phyloP scores from a whole-genome alignment of 345 rosid species.

The Schrenkiella parvula region DNA sequence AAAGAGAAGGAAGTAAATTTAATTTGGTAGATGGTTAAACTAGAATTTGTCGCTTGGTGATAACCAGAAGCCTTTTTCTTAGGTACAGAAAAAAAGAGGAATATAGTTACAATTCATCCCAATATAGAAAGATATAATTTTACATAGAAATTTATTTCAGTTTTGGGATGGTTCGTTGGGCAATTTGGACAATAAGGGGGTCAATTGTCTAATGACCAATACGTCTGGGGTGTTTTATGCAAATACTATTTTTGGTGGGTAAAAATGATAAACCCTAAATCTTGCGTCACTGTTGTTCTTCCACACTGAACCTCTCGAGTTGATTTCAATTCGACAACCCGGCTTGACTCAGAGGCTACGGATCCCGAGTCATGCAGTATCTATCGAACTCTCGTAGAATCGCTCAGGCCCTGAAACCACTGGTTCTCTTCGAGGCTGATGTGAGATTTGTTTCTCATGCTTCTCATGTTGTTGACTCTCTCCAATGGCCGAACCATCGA shows the following conservation, averaged over 20 bases:
- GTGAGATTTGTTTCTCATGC: conserved; percentile 25
- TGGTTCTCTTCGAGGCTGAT: conserved; percentile 22
- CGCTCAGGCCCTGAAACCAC: conserved; percentile 36
- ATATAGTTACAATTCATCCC: not conserved
- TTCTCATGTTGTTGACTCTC: conserved; percentile 19
- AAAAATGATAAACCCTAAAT: conserved; percentile 3
- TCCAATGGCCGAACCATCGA: conserved; percentile 22
- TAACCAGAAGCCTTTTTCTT: not conserved
- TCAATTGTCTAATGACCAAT: not conserved
- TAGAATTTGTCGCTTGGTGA: not conserved
- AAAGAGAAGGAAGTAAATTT: not conserved
- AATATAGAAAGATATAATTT: not conserved
- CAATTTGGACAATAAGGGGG: not conserved
- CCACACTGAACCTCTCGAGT: not conserved
- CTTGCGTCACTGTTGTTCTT: not conserved
- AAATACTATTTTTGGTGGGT: not conserved
- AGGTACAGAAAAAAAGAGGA: not conserved
- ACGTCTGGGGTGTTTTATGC: not conserved
- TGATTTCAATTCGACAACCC: conserved; percentile 1
- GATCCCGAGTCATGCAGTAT: conserved; percentile 35
- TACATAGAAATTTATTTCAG: not conserved
- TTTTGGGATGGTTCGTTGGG: too few species aligned
- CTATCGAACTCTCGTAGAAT: conserved; percentile 45
- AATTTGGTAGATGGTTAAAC: not conserved
- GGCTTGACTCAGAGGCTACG: not conserved